Evolutionary conservation across 306 rosid genomes (phyloP), one percentile per base, ranked within the genome.

Genomic region (Medicago arabica): DNA sequence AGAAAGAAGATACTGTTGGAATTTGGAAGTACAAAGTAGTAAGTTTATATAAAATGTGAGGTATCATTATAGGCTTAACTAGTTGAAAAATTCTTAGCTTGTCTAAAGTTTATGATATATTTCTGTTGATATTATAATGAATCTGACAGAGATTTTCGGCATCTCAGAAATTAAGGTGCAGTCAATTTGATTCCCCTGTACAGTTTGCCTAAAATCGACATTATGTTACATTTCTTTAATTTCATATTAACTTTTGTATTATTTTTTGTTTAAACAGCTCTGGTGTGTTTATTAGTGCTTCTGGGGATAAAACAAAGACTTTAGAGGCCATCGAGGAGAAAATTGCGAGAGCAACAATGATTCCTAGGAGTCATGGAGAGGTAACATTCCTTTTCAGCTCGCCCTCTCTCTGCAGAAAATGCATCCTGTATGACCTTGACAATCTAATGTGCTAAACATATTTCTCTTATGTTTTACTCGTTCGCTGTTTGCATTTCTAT

Each of bases 361-460:
- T 91, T 86, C 97, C 98, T 77, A 90, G 89, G 82, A 78, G 34
- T 44, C 90, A 91, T 81, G 98, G 97, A 82, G 97, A 94, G 97
- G 97, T 94, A 88, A 50, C 75, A 66, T 81, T 63, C 8, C 44
- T 69, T 50, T 66, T 59, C 11, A 69, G 34, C 6, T 71, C 12
- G 34, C 64, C 55, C 66, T 38, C 49, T 76, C 15, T 39, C 14
- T 44, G 44, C 36, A 21, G 25, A 36, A 68, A 67, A 62, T 15
- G 28, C 36, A 67, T 57, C 53, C 80, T 54, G 40, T 69, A 17
- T 77, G 57, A 38, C 49, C 63, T 72, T 72, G 34, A 63, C 41
- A 36, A 15, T 44, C 51, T 74, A 9, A 7, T 19, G 23, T 58
- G 50, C 18, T 55, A 12, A 79, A n/a, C n/a, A 54, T 55, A 64